Base-by-base conservation (phyloP, 2,329 filamentous ascomycete species). In the Colletotrichum eleusines region DNA sequence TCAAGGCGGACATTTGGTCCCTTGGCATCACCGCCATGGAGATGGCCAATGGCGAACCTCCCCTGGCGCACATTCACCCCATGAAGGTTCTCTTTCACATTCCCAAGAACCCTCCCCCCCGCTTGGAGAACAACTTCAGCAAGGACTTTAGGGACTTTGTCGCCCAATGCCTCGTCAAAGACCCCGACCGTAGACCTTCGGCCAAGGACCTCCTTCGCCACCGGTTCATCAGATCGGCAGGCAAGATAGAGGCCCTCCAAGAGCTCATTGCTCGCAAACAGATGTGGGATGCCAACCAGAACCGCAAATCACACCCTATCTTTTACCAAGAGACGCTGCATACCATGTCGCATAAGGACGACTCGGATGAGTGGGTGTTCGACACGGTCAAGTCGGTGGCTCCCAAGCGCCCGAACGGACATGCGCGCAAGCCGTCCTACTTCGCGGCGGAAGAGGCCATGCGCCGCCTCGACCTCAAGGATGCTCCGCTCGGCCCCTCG, bases 21-120 rank as follows among this genome's bases (percentile, higher is more conserved):
- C 82, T 97, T 54, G 94, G 94, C 9, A 97, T 97, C 76, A 97
- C 94, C 0, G 94, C 94, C 16, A 94, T 97, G 81, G 94, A 97
- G 80, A 87, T 97, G 84, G 92, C 94, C 42, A 89, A 94, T 63
- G 94, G 94, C 73, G 94, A 97, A 77, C 94, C 94, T n/a, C 94
- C 94, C 0, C 87, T 97, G 78, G 93, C 92, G 62, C 90, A 91
- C 73, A 92, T 94, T 1, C 94, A 97, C 78, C 94, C 94, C 5
- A 97, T 97, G 94, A 97, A 97, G 81, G 94, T 97, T 12, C 85
- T 97, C 12, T 96, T 97, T 78, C 87, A 95, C 69, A 97, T 97
- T 72, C 94, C 94, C 9, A 97, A 97, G 82, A 94, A 94, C 76
- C 85, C 93, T 2, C 91, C 96, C 2, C 95, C 96, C 6, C 88